Base-by-base conservation (phyloP, 2,329 filamentous ascomycete species). In the Penicillium sp. region DNA sequence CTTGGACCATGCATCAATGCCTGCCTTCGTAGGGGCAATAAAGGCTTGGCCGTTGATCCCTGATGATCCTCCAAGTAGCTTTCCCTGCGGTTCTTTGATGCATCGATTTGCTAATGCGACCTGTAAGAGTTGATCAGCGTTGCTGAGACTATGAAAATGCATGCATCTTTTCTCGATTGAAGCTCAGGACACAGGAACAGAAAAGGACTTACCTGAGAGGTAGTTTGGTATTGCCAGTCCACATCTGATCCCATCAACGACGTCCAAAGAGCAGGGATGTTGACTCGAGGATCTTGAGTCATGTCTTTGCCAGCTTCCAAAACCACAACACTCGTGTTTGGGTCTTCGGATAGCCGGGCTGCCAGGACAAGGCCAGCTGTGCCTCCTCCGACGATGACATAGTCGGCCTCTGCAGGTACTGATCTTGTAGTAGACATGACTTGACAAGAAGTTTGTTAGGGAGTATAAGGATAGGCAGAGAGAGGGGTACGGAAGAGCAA, bases 341-440 rank as follows among this genome's bases (percentile, higher is more conserved):
- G 44, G 56, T 76, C 63, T 47, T 74, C 70, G 22, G 69, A 72
- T 17, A 76, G 65, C 10, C 73, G 70, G n/a, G 65, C 66, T n/a
- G 75, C 75, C 15, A 76, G 47, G 7, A 72, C 71, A 15, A 76
- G 65, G 9, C 75, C 75, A n/a, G 68, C 70, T 30, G 70, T 72
- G 10, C 73, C 75, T 13, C 68, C 75, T 12, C 75, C 75, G 35
- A 76, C 62, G 50, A 76, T 64, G 19, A 76, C 68, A 50, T 71
- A 75, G 61, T 76, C 73, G 2, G 26, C 45, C 45, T 49, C 45
- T 12, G 51, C 68, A 72, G 30, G 50, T 6, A 42, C 50, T 30
- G 38, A n/a, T 3, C 3, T 24, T 22, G 24, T 9, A 10, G 22
- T 22, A 19, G 40, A 24, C 12, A 64, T 58, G 57, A 33, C 56